Percentiles rank a stretch among this genome's conserved stretches.
phyloP scores from a whole-genome alignment of 164 flowering plant genomes.

The Magnolia changhungtana region DNA sequence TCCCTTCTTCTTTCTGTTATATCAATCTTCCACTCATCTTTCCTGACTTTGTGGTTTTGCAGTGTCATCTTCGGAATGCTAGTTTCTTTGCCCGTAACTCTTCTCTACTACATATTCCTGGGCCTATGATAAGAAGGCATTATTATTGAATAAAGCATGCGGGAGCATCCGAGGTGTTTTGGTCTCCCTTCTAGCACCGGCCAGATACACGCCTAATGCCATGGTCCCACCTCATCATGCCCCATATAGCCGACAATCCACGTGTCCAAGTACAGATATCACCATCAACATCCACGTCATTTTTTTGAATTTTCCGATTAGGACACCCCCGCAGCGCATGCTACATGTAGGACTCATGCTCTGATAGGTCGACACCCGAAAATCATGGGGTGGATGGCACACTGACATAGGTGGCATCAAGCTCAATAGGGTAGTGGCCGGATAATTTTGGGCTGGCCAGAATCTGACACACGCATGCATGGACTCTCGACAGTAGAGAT shows the following conservation, averaged over 20 bases:
- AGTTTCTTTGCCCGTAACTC: constrained; percentile 61
- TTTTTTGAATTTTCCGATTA: background rate
- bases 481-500: too few species aligned
- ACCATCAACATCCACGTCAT: background rate
- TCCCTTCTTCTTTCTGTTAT: background rate
- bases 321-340: background rate
- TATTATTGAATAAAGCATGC: constrained; percentile 7
- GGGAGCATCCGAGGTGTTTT: constrained; percentile 16
- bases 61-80: constrained; percentile 79
- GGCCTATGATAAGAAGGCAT: constrained; percentile 36
- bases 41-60: constrained; percentile 18
- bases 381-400: background rate
- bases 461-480: background rate
- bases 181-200: background rate
- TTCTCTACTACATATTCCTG: constrained; percentile 53
- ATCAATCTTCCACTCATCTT: background rate
- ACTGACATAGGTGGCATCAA: background rate
- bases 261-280: background rate
- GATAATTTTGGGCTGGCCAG: background rate
- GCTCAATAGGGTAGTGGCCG: too few species aligned
- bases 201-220: background rate
- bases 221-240: background rate
- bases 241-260: background rate
- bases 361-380: background rate
- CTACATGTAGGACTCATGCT: background rate